A percentile compares a stretch with the other conserved stretches of the same genome.
phyloP scores from a whole-genome alignment of 768 basidiomycete genomes.

The Xerocomellus amylosporus region DNA sequence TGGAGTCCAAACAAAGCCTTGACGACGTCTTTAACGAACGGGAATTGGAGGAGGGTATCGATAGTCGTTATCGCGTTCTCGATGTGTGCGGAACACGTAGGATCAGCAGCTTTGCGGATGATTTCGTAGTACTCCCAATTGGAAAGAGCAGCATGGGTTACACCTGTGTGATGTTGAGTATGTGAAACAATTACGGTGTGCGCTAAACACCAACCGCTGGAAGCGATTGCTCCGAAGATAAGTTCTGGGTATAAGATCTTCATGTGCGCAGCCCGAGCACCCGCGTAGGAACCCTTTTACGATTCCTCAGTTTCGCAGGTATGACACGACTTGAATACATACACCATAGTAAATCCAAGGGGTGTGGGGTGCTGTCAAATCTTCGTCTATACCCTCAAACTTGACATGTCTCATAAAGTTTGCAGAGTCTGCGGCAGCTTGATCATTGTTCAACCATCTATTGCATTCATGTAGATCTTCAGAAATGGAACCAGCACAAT shows the following conservation, averaged over 20 bases:
- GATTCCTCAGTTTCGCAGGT: background rate
- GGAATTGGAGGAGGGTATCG: slow-evolving; percentile 55
- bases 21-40: slow-evolving; percentile 46
- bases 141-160: slow-evolving; percentile 78
- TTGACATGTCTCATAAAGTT: slow-evolving; percentile 84
- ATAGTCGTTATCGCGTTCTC: slow-evolving; percentile 56
- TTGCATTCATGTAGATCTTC: slow-evolving; percentile 6
- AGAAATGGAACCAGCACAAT: background rate
- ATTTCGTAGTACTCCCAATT: slow-evolving; percentile 92
- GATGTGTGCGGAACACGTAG: slow-evolving; percentile 56
- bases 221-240: slow-evolving; percentile 88
- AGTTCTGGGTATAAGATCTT: slow-evolving; percentile 80
- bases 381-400: slow-evolving; percentile 66
- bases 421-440: slow-evolving; percentile 88
- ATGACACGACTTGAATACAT: slow-evolving; percentile 19
- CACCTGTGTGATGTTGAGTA: slow-evolving; percentile 43
- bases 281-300: slow-evolving; percentile 80
- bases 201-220: slow-evolving; percentile 55
- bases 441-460: slow-evolving; percentile 87
- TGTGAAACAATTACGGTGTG: background rate
- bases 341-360: slow-evolving; percentile 97
- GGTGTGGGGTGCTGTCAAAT: slow-evolving; percentile 66
- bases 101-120: slow-evolving; percentile 66
- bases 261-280: slow-evolving; percentile 92
- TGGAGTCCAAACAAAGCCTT: slow-evolving; percentile 78